Evolutionary conservation across 2,329 filamentous ascomycete genomes (phyloP).

Genomic region (Furcasterigmium furcatum): DNA sequence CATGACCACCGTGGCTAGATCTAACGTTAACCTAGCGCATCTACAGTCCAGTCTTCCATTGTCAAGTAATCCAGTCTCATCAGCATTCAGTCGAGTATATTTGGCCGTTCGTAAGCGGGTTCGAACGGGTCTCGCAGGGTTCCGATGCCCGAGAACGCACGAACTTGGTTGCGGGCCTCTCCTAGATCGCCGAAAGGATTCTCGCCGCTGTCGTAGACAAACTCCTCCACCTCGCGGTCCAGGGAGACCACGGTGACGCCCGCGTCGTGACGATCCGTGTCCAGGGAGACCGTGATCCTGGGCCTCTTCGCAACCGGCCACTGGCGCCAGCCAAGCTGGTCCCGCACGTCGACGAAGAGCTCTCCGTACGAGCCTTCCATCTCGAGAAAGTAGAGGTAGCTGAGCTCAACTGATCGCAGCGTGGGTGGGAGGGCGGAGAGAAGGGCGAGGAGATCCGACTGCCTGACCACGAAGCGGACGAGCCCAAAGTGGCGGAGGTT

Average conservation of each 20-base stretch:
- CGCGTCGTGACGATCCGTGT: background rate
- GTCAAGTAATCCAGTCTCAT: too few species aligned
- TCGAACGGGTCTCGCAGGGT: too few species aligned
- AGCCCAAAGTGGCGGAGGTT: conserved; percentile 26
- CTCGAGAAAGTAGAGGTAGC: conserved; percentile 21
- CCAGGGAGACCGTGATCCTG: conserved; percentile 1
- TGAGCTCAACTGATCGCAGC: conserved; percentile 26
- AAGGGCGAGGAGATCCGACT: conserved; percentile 20
- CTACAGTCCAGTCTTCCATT: too few species aligned
- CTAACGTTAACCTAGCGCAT: too few species aligned
- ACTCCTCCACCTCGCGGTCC: conserved; percentile 11
- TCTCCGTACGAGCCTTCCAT: conserved; percentile 3
- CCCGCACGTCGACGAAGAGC: conserved; percentile 16
- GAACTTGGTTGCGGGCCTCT: too few species aligned
- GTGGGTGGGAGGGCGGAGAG: conserved; percentile 21
- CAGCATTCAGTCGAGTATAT: too few species aligned
- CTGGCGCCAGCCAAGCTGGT: conserved; percentile 12
- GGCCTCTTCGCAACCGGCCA: conserved; percentile 6
- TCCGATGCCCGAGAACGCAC: too few species aligned
- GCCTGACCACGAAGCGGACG: conserved; percentile 17
- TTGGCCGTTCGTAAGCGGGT: too few species aligned
- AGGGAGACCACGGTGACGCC: background rate
- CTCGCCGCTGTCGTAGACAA: conserved; percentile 17
- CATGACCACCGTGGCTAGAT: too few species aligned
- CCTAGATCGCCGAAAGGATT: conserved; percentile 17